Evolutionary conservation across 2,329 filamentous ascomycete species (phyloP).

Genomic region (Aspergillus udagawae): DNA sequence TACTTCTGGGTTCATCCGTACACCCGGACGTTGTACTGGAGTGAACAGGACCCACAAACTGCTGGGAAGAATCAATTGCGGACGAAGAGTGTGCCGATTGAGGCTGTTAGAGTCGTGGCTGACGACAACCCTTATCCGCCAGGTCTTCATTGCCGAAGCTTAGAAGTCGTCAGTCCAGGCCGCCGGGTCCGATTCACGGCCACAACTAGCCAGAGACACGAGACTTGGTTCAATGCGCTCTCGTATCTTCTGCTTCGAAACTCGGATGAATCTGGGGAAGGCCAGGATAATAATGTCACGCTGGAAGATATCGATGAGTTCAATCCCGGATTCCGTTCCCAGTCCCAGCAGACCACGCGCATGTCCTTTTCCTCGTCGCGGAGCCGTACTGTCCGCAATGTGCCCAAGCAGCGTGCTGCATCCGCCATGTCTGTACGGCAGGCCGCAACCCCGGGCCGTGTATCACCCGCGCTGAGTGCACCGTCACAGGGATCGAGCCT

Average conservation of each 20-base stretch:
- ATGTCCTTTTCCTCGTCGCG: conserved; percentile 75
- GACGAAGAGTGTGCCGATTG: conserved; percentile 88
- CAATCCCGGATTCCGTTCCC: conserved; percentile 62
- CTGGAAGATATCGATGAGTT: conserved; percentile 69
- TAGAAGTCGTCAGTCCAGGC: conserved; percentile 84
- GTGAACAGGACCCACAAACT: conserved; percentile 76
- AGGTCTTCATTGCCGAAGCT: conserved; percentile 87
- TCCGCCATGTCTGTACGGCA: conserved; percentile 38
- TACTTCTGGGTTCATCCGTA: conserved; percentile 99
- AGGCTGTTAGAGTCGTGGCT: conserved; percentile 83
- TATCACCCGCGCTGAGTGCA: conserved; percentile 33
- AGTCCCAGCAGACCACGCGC: conserved; percentile 52
- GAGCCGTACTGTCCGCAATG: conserved; percentile 65
- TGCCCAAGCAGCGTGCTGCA: conserved; percentile 51
- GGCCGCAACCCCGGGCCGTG: conserved; percentile 32
- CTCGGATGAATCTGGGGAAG: conserved; percentile 54
- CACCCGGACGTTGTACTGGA: conserved; percentile 95
- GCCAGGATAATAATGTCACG: conserved; percentile 54
- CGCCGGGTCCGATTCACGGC: conserved; percentile 91
- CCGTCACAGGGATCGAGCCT: conserved; percentile 30
- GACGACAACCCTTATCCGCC: conserved; percentile 96
- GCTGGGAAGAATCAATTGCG: conserved; percentile 73
- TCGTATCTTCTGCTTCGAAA: conserved; percentile 86
- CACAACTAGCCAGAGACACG: conserved; percentile 86
- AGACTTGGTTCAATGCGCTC: conserved; percentile 97